A percentile compares a stretch with the other conserved stretches of the same genome.
Conservation (phyloP, 2,329 filamentous ascomycete genomes). For the Taxawa tesnikishii region DNA sequence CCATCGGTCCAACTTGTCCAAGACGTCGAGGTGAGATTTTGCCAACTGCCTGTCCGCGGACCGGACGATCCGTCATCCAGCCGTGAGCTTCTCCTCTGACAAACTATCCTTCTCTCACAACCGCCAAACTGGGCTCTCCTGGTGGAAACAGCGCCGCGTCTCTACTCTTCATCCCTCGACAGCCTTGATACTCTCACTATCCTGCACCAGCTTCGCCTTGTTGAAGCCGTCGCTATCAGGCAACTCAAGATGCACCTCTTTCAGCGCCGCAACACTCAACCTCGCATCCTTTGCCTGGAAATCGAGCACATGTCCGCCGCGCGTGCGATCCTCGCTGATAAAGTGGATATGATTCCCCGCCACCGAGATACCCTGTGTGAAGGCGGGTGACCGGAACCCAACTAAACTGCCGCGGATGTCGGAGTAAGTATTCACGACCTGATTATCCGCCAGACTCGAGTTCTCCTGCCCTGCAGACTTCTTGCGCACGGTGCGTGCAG, state of each 20-base stretch:
- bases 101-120: too few species aligned
- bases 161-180: slow-evolving; percentile 25
- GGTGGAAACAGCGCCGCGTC: too few species aligned
- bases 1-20: too few species aligned
- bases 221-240: slow-evolving; percentile 27
- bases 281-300: slow-evolving; percentile 19
- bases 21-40: too few species aligned
- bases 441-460: slow-evolving; percentile 25
- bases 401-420: slow-evolving; percentile 27
- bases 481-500: background rate
- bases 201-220: slow-evolving; percentile 18
- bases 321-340: slow-evolving; percentile 20
- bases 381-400: slow-evolving; percentile 27
- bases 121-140: too few species aligned
- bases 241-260: slow-evolving; percentile 26
- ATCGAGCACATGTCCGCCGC: slow-evolving; percentile 30
- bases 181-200: slow-evolving; percentile 21
- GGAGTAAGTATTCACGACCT: slow-evolving; percentile 24
- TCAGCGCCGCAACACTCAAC: slow-evolving; percentile 24
- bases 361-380: slow-evolving; percentile 28
- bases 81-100: too few species aligned
- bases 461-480: background rate
- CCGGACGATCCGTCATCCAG: too few species aligned
- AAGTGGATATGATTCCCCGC: slow-evolving; percentile 32
- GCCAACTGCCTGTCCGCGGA: too few species aligned